A percentile compares a stretch with the other conserved stretches of the same genome.
phyloP scores from a whole-genome alignment of 805 yeast species.

The Teunomyces panamensis region DNA sequence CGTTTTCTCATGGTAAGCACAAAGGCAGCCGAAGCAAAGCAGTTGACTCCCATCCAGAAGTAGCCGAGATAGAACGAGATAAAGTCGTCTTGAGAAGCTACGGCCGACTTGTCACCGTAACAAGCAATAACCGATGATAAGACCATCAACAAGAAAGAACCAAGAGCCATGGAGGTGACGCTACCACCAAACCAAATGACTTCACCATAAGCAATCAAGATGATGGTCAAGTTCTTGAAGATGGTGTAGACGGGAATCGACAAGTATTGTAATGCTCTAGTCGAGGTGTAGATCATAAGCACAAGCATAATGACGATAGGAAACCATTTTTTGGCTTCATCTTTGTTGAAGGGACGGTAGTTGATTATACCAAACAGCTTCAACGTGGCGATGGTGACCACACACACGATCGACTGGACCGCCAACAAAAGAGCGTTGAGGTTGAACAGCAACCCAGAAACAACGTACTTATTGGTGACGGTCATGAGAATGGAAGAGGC shows the following conservation, averaged over 20 bases:
- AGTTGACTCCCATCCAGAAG: conserved; percentile 95
- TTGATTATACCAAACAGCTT: conserved; percentile 74
- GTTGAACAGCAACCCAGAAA: conserved; percentile 66
- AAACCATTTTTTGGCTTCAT: conserved; percentile 93
- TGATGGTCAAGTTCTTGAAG: conserved; percentile 95
- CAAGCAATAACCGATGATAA: conserved; percentile 95
- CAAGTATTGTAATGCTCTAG: conserved; percentile 89
- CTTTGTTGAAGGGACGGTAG: conserved; percentile 79
- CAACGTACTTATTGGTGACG: conserved; percentile 92
- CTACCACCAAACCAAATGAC: conserved; percentile 94
- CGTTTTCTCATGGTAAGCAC: conserved; percentile 96
- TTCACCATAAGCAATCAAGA: conserved; percentile 96
- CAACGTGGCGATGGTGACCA: conserved; percentile 65
- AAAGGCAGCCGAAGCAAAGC: conserved; percentile 90
- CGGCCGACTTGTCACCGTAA: conserved; percentile 65
- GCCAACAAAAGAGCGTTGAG: conserved; percentile 89
- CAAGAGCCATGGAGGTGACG: conserved; percentile 85
- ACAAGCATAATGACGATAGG: conserved; percentile 90
- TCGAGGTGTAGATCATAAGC: conserved; percentile 91
- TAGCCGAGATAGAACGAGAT: conserved; percentile 67
- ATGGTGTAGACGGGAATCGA: conserved; percentile 96
- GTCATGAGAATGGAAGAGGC: conserved; percentile 95
- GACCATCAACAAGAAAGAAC: conserved; percentile 89
- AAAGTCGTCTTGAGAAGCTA: conserved; percentile 36
- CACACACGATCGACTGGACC: conserved; percentile 84